phyloP scores from a whole-genome alignment of 441 rosid species.

The Aleurites moluccanus region DNA sequence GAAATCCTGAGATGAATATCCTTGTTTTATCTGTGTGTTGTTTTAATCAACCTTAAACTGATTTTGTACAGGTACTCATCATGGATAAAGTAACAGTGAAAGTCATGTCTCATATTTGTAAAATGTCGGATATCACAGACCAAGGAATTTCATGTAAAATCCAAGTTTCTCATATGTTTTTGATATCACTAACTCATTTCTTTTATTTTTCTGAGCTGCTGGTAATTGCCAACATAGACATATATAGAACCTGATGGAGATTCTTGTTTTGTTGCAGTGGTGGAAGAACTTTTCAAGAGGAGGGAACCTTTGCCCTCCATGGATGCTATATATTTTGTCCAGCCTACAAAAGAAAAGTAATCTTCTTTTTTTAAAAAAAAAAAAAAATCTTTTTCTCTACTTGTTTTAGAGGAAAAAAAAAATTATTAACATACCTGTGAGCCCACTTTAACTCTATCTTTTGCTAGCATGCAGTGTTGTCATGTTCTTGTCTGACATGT shows the following conservation, averaged over 20 bases:
- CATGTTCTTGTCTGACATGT: conserved; percentile 94
- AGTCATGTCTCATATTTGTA: conserved; percentile 90
- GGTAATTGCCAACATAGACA: not conserved
- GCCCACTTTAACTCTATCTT: conserved; percentile 35
- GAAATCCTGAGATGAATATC: not conserved
- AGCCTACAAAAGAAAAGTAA: conserved; percentile 90
- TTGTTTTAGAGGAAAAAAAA: not conserved
- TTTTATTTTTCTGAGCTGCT: not conserved
- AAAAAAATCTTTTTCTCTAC: not conserved
- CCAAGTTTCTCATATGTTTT: not conserved
- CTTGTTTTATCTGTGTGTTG: not conserved
- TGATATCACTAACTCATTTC: not conserved
- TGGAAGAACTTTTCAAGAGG: conserved; percentile 79
- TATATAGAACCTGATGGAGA: conserved; percentile 14
- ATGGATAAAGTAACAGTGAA: conserved; percentile 95
- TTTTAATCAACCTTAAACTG: conserved; percentile 5
- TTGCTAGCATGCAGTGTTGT: conserved; percentile 64
- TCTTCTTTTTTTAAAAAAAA: conserved; percentile 16
- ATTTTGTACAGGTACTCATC: conserved; percentile 64
- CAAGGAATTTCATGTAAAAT: conserved; percentile 85
- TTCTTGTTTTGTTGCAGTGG: conserved; percentile 56
- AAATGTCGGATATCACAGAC: conserved; percentile 95
- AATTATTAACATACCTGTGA: conserved; percentile 7
- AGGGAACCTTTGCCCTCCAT: conserved; percentile 86
- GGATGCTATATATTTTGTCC: conserved; percentile 95